phyloP scores from a whole-genome alignment of 179 eudicot genomes.

The Carnegiea gigantea region DNA sequence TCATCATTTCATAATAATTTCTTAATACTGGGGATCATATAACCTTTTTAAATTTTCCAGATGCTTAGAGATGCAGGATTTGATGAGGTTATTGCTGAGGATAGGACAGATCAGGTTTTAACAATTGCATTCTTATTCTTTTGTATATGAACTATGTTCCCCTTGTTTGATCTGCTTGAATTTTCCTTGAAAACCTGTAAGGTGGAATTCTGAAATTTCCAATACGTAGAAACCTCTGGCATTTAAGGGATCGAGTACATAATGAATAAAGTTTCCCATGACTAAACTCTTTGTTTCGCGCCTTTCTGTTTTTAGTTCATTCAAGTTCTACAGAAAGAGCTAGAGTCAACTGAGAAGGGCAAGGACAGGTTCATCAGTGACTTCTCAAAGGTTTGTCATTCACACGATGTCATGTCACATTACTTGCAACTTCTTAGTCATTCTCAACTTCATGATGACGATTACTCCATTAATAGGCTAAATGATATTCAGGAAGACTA shows the following conservation, averaged over 20 bases:
- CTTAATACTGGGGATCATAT: neutral
- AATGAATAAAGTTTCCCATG: neutral
- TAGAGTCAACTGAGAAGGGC: conserved; percentile 65
- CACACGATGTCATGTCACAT: neutral
- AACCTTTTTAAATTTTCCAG: conserved; percentile 33
- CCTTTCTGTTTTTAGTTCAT: conserved; percentile 53
- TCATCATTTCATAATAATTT: neutral
- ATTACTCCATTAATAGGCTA: neutral
- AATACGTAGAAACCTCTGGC: too few species aligned
- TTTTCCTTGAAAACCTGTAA: too few species aligned
- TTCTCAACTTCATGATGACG: too few species aligned
- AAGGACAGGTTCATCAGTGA: conserved; percentile 70
- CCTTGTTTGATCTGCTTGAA: too few species aligned
- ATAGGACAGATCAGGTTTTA: conserved; percentile 81
- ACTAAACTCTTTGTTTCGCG: conserved; percentile 14
- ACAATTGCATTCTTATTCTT: neutral
- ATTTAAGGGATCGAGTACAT: too few species aligned
- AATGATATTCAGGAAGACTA: conserved; percentile 65
- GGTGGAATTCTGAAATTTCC: too few species aligned
- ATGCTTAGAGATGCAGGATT: conserved; percentile 97
- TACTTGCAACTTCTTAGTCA: neutral
- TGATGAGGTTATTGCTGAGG: conserved; percentile 75
- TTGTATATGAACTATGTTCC: neutral
- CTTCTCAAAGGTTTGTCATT: conserved; percentile 73
- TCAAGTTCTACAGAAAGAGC: conserved; percentile 68